phyloP scores from a whole-genome alignment of 108 stramenopile species.

The Cyclotella kingstonii region DNA sequence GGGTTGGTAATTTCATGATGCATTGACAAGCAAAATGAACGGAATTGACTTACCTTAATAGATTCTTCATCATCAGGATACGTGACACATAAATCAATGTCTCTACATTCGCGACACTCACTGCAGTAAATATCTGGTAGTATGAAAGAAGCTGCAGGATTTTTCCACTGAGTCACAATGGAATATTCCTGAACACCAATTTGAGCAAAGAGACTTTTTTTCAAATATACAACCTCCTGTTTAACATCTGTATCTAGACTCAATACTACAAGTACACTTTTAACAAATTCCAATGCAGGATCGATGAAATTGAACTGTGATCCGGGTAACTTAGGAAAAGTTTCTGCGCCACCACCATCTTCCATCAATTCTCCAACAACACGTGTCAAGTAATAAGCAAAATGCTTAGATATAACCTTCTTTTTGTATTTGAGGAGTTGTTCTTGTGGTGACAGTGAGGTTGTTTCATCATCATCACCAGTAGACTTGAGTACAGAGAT shows the following conservation, averaged over 20 bases:
- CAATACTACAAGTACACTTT: conserved; percentile 82
- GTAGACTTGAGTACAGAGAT: conserved; percentile 35
- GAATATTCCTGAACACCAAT: conserved; percentile 95
- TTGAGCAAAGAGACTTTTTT: conserved; percentile 88
- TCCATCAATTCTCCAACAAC: conserved; percentile 80
- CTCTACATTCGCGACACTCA: conserved; percentile 89
- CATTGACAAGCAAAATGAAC: background rate
- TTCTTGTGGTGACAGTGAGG: conserved; percentile 48
- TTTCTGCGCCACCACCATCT: conserved; percentile 52
- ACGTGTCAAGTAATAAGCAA: conserved; percentile 70
- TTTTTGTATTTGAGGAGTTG: conserved; percentile 68
- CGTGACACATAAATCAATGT: conserved; percentile 89
- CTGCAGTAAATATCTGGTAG: conserved; percentile 93
- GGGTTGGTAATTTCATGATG: background rate
- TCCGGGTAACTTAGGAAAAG: conserved; percentile 64
- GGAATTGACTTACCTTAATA: conserved; percentile 22
- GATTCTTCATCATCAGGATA: conserved; percentile 62
- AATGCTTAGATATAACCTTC: conserved; percentile 77
- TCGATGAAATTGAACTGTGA: conserved; percentile 52
- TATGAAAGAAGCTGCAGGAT: conserved; percentile 87
- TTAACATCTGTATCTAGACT: conserved; percentile 81
- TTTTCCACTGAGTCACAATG: conserved; percentile 73
- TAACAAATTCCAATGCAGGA: conserved; percentile 95
- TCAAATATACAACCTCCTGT: conserved; percentile 79
- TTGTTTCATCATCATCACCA: conserved; percentile 17